Evolutionary conservation across 768 basidiomycete genomes (phyloP), one percentile per base, ranked within the genome.

Genomic region (Lyophyllum atratum): DNA sequence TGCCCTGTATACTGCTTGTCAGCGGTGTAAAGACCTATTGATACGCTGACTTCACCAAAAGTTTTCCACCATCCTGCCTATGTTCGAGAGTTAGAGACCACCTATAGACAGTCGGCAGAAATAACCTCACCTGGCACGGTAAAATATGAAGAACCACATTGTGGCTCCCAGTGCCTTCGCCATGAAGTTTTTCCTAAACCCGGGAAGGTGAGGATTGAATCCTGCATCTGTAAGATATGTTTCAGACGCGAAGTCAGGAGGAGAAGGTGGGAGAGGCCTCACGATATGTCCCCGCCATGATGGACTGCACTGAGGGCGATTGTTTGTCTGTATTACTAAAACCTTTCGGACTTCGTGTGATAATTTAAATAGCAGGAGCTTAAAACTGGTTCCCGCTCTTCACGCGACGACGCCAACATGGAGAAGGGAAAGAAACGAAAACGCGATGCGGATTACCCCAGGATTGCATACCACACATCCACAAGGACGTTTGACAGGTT

Each of bases 91-190:
- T 56, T 24, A 49, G 29, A 19, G 25, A 37, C 37, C 43, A 42
- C 10, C 3, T 49, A 12, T 40, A 49, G 25, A 11, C n/a, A 43
- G 14, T n/a, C 46, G 9, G 25, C 8, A 29, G n/a, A 29, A 28
- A 2, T 25, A 24, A 46, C 80, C 89, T 68, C 66, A 96, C 95
- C 93, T 81, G 61, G 91, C 89, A 55, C 95, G 87, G 75, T 95
- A 97, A 80, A 97, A 96, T 70, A 97, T 94, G 80, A 95, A 97
- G 85, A 96, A 96, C 95, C 95, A 97, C 95, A 97, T 96, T 24
- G 86, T 84, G 31, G 94, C 95, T 48, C 95, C 95, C 44, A 97
- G 78, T 58, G 85, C 86, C 74, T 94, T 95, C 25, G 90, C 83
- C 28, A 95, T 80, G 70, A 93, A 85, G 57, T 82, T 84, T 73